These are phyloP conservation scores for Pichia sp. DNA, from an alignment of 1,139 yeast genomes.

Conservation along the genomic window DNA sequence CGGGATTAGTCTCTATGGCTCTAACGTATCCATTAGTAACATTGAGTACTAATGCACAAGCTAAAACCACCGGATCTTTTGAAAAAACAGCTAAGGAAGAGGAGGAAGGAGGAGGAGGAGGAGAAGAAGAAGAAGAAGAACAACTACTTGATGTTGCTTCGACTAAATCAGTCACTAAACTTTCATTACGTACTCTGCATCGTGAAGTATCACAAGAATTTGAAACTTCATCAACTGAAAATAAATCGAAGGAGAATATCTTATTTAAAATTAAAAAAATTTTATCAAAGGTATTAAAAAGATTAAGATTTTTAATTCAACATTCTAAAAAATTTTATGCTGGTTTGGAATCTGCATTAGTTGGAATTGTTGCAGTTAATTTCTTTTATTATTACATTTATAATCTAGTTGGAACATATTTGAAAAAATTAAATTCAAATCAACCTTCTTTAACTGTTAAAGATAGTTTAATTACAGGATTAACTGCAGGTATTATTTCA, in stretches of 20 bases:
- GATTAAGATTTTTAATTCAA: slow-evolving; percentile 6
- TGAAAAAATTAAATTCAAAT: slow-evolving; percentile 10
- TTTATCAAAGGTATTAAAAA: slow-evolving; percentile 1
- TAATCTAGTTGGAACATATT: slow-evolving; percentile 37
- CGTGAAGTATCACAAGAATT: slow-evolving; percentile 1
- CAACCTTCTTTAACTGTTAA: slow-evolving; percentile 47
- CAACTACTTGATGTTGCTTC: slow-evolving; percentile 9
- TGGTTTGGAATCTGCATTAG: slow-evolving; percentile 82
- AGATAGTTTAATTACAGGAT: slow-evolving; percentile 75
- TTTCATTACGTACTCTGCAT: slow-evolving; percentile 3
- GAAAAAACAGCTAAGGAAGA: slow-evolving; percentile 14
- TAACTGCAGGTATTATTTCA: slow-evolving; percentile 83
- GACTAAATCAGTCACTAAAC: slow-evolving; percentile 6
- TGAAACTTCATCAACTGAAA: background rate
- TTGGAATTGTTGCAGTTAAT: slow-evolving; percentile 81
- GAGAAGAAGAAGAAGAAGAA: background rate
- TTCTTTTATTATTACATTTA: slow-evolving; percentile 88
- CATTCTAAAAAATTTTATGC: slow-evolving; percentile 43
- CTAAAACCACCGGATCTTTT: slow-evolving; percentile 32
- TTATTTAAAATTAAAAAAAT: background rate
- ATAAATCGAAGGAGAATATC: background rate
- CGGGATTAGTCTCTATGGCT: slow-evolving; percentile 82
- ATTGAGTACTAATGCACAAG: slow-evolving; percentile 78
- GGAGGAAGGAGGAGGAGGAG: slow-evolving; percentile 5
- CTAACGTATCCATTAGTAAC: slow-evolving; percentile 84